These are phyloP conservation scores for Barbatosphaeria neglecta DNA, from an alignment of 495 filamentous ascomycete genomes.

Conservation along the genomic window DNA sequence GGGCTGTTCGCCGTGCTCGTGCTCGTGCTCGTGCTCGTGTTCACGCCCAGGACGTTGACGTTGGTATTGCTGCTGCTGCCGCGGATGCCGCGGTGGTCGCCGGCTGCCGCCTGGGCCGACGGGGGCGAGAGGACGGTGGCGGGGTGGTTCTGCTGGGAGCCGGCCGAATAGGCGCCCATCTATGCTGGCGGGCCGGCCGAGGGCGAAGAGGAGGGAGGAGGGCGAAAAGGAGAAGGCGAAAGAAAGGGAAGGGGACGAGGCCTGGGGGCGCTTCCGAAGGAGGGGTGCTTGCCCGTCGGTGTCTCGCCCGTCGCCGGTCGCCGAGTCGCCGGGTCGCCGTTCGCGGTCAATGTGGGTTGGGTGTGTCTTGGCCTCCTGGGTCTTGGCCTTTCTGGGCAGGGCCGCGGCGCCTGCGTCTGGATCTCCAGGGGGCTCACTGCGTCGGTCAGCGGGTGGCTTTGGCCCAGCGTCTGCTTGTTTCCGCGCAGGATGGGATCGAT, in stretches of 20 bases:
- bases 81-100: slow-evolving; percentile 8
- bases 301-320: background rate
- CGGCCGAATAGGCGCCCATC: slow-evolving; percentile 25
- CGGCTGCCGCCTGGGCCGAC: background rate
- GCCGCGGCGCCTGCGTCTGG: no score
- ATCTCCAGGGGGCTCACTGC: no score
- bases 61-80: slow-evolving; percentile 5
- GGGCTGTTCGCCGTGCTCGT: no score
- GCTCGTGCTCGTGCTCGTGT: no score
- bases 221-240: background rate
- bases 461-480: background rate
- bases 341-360: no score
- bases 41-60: background rate
- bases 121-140: slow-evolving; percentile 16
- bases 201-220: background rate
- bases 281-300: background rate
- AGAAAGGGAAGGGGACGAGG: background rate
- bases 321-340: no score
- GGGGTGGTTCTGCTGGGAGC: slow-evolving; percentile 9
- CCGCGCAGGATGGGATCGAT: no score
- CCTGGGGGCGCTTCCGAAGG: background rate
- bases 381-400: background rate
- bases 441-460: background rate
- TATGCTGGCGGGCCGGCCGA: slow-evolving; percentile 10
- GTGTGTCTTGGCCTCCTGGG: no score